Evolutionary conservation across 176 grass and related monocot species (phyloP).

Genomic region (Hsuehochloa calcarea): DNA sequence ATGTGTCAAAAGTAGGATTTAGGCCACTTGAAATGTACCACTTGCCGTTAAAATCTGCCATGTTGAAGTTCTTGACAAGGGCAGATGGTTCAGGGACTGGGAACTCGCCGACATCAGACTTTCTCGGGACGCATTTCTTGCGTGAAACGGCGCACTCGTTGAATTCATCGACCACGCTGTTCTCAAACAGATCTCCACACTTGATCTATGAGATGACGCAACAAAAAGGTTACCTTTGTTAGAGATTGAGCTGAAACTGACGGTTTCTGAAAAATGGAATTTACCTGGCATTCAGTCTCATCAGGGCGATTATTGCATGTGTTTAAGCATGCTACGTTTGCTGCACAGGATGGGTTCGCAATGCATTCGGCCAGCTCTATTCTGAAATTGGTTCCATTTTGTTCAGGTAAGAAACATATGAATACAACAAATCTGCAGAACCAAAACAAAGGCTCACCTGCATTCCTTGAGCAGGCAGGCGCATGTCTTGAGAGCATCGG

Average conservation of each 20-base stretch:
- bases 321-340: constrained; percentile 94
- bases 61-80: constrained; percentile 75
- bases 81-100: constrained; percentile 64
- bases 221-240: background rate
- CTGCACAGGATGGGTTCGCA: constrained; percentile 90
- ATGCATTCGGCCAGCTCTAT: constrained; percentile 94
- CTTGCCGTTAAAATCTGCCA: constrained; percentile 87
- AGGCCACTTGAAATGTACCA: constrained; percentile 95
- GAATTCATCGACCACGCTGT: constrained; percentile 86
- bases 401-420: background rate
- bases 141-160: constrained; percentile 97
- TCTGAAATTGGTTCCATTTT: constrained; percentile 36
- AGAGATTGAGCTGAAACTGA: background rate
- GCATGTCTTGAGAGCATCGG: constrained; percentile 90
- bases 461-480: constrained; percentile 96
- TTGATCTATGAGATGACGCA: constrained; percentile 61
- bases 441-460: constrained; percentile 41
- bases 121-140: constrained; percentile 90
- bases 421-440: constrained; percentile 11
- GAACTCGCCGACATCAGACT: constrained; percentile 86
- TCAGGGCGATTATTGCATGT: constrained; percentile 92
- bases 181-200: constrained; percentile 91
- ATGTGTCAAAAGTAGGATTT: constrained; percentile 90
- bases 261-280: background rate
- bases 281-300: constrained; percentile 96